phyloP scores from a whole-genome alignment of 2,329 filamentous ascomycete genomes.

The Colletotrichum scovillei region DNA sequence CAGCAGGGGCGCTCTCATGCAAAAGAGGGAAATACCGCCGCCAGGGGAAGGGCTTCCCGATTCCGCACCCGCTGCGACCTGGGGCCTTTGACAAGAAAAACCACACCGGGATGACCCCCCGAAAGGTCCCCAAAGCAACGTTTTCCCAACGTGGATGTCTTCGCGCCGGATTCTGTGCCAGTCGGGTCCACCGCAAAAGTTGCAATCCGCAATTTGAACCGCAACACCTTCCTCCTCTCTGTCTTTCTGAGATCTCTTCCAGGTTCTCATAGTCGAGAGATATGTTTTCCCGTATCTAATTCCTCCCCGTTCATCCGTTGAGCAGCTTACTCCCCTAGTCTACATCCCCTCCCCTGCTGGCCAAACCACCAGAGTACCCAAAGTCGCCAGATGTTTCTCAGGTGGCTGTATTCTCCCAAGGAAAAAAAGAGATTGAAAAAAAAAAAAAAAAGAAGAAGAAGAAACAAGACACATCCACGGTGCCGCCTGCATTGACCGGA shows the following conservation, averaged over 20 bases:
- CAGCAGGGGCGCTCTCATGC: conserved; percentile 15
- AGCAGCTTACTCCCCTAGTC: neutral
- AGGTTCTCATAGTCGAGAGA: too few relatives aligned
- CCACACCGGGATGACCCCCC: conserved; percentile 3
- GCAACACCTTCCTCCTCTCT: neutral
- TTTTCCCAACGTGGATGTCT: conserved; percentile 6
- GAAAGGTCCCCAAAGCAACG: neutral
- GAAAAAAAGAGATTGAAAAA: neutral
- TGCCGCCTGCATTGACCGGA: conserved; percentile 18
- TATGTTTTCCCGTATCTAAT: neutral
- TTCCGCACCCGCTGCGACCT: conserved; percentile 20
- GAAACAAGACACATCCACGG: neutral
- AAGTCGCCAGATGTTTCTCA: neutral
- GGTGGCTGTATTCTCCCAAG: neutral
- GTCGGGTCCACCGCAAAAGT: neutral
- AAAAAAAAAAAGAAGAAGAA: too few relatives aligned
- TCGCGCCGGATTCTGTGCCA: neutral
- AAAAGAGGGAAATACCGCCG: conserved; percentile 20
- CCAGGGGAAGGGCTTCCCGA: neutral
- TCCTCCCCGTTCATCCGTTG: neutral
- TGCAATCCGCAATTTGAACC: neutral
- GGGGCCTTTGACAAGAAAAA: neutral
- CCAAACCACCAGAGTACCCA: neutral
- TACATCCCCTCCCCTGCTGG: neutral
- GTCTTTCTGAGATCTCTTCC: too few relatives aligned